Base-by-base conservation (phyloP, 1,284 basidiomycete genomes). In the Coniferiporia weirii region DNA sequence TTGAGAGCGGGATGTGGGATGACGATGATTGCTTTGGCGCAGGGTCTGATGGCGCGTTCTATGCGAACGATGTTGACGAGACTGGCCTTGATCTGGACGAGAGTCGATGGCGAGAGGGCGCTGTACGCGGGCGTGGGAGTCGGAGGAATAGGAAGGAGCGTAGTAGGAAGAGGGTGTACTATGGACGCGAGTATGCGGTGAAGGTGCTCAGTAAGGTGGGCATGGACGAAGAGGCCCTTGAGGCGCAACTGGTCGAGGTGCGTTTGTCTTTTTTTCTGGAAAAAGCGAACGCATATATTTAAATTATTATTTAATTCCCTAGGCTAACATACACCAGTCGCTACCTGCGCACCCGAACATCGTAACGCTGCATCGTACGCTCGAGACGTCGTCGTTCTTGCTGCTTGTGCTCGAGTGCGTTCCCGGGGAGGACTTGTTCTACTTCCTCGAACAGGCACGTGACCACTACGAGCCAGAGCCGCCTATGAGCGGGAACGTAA, bases 131-230 rank as follows among this genome's bases (percentile, higher is more conserved):
- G 36, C 35, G 4, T 36, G 12, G 54, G 47, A 19, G 38, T 27
- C 19, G 52, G 40, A 40, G 35, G 34, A 54, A 54, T 32, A 20
- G 40, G 6, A 20, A 44, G 17, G 36, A n/a, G 40, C 32, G 36
- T 22, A 34, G 44, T 17, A 17, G 5, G 47, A 54, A 55, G 27
- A 50, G 46, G 52, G 51, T 53, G 19, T 54, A 54, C 53, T 92
- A 95, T 66, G 92, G 91, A 34, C 81, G 89, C 61, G 87, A 98
- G 71, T 99, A 91, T 71, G 95, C 96, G 17, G 84, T 99, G 75
- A 99, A 99, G 79, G 93, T 94, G 72, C 79, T 99, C 61, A 95
- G 91, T 71, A 98, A 96, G 73, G 89, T 87, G 54, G 89, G 96
- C 76, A 85, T 96, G 64, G 86, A 91, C 72, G 82, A 88, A 66